phyloP scores from a whole-genome alignment of 2,329 filamentous ascomycete genomes.

The Pseudocercospora crystallina region DNA sequence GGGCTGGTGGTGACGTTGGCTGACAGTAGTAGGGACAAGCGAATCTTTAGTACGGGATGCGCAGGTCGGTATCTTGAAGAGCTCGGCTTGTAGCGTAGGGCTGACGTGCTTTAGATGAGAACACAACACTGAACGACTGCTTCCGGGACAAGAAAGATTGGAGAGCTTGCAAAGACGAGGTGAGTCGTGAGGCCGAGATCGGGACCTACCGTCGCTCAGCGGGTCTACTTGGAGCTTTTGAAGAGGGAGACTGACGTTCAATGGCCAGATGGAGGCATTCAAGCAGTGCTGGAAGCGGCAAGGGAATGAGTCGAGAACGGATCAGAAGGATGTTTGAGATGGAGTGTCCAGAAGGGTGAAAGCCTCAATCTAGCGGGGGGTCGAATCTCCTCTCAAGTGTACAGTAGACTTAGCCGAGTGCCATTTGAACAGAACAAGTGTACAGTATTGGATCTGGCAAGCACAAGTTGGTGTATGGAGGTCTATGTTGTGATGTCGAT shows the following conservation, averaged over 20 bases:
- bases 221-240: too few species aligned
- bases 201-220: conserved; percentile 10
- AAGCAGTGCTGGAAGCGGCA: conserved; percentile 87
- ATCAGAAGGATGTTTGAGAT: conserved; percentile 64
- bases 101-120: conserved; percentile 64
- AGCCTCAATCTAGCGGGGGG: too few species aligned
- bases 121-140: conserved; percentile 88
- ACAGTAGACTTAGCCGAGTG: too few species aligned
- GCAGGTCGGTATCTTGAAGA: conserved; percentile 59
- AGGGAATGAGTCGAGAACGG: conserved; percentile 81
- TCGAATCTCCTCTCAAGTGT: too few species aligned
- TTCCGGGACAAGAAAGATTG: conserved; percentile 97
- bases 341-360: too few species aligned
- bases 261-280: conserved; percentile 78
- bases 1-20: neutral
- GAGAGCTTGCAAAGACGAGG: conserved; percentile 84
- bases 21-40: conserved; percentile 73
- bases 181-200: conserved; percentile 47
- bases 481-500: too few species aligned
- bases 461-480: too few species aligned
- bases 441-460: too few species aligned
- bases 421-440: too few species aligned
- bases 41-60: conserved; percentile 95
- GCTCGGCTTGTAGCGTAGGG: neutral
- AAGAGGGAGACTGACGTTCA: conserved; percentile 13